Evolutionary conservation across 2,329 filamentous ascomycete species (phyloP), one percentile per base, ranked within the genome.

Genomic region (Aspergillus hiratsukae): DNA sequence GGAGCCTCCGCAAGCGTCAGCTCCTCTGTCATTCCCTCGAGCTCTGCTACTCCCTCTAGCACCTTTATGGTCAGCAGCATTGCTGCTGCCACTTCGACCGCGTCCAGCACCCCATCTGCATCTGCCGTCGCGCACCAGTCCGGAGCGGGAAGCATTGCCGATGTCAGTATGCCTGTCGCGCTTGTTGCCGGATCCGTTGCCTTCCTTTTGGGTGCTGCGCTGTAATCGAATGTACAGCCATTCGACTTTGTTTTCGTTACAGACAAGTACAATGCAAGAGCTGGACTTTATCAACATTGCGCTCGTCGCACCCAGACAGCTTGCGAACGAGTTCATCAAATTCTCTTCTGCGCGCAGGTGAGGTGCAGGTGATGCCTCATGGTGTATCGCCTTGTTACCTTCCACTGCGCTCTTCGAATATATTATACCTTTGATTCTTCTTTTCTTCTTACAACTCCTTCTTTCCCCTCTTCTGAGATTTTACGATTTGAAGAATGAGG

Each of bases 131-230:
- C 56, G 40, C 52, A 48, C n/a, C 21, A 46, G 35, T 61, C 60
- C 11, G 66, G 64, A 7, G 67, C 60, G 0, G 58, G 57, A 21
- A 60, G 60, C 49, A 46, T 64, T 23, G 61, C 62, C 29, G 63
- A 60, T 53, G 61, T 59, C 43, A 58, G 51, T 53, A 59, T 73
- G 54, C 68, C 72, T 5, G 66, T 66, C 29, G 70, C 68, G 17
- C 59, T 75, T 8, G 63, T 70, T 25, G 73, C 71, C 21, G 74
- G 74, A 43, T 74, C 72, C 17, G 62, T 76, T 48, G 73, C 72
- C 48, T 60, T 74, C 52, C 59, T 74, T 55, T 48, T 76, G 60
- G 72, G 72, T 31, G 11, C 43, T 43, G 54, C 57, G 37, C 52
- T 48, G 53, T 58, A 23, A 25, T 27, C 7, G 23, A 14, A 14